phyloP scores from a whole-genome alignment of 371 early-diverging fungal genomes.

The Mycotypha africana region DNA sequence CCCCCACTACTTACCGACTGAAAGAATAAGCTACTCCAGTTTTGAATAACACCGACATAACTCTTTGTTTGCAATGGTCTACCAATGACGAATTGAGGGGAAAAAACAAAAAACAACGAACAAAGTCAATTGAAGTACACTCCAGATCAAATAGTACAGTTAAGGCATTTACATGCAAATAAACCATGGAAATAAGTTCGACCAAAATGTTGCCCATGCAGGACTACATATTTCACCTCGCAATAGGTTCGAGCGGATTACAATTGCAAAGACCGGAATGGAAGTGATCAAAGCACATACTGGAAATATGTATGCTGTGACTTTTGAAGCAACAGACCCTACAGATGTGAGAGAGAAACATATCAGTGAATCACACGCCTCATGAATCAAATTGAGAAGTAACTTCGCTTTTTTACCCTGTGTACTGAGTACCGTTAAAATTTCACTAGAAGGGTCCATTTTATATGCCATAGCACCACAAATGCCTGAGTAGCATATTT shows the following conservation, averaged over 20 bases:
- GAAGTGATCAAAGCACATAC: constrained; percentile 67
- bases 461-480: constrained; percentile 52
- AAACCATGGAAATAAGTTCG: constrained; percentile 65
- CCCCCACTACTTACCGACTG: constrained; percentile 31
- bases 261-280: constrained; percentile 73
- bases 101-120: too few species aligned
- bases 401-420: too few species aligned
- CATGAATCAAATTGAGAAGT: constrained; percentile 2
- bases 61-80: constrained; percentile 40
- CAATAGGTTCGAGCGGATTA: constrained; percentile 65
- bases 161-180: constrained; percentile 53
- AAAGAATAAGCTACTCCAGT: constrained; percentile 43
- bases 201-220: constrained; percentile 48
- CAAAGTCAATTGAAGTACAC: too few species aligned
- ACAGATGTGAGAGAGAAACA: neutral
- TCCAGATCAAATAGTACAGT: too few species aligned
- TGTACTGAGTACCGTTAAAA: constrained; percentile 35
- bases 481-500: too few species aligned
- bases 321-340: constrained; percentile 44
- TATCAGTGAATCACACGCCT: neutral
- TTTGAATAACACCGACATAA: constrained; percentile 29
- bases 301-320: constrained; percentile 65
- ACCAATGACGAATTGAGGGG: too few species aligned
- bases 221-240: constrained; percentile 49
- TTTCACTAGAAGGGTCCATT: constrained; percentile 46